Base-by-base conservation (phyloP, 2,329 filamentous ascomycete species). In the Colletotrichum agaves region DNA sequence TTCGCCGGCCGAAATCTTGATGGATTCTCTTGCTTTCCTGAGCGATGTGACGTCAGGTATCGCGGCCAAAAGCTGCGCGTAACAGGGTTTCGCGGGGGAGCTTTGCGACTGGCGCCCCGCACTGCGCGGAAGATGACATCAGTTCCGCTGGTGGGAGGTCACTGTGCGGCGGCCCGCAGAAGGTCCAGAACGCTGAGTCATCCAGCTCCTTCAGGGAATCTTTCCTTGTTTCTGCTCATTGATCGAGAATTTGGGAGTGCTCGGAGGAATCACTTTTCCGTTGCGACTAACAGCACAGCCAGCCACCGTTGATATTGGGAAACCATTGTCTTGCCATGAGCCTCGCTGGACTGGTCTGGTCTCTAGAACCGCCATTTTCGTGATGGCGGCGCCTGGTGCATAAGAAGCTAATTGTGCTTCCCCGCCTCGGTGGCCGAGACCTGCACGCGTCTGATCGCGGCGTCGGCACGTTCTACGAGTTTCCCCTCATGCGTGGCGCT, bases 171-270 rank as follows among this genome's bases (percentile, higher is more conserved):
- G 27, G 27, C 41, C 65, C 23, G 33, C 41, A 10, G 7, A 27
- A 41, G 55, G 65, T 55, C 65, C 46, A 65, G 65, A 68, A 59
- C 61, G 65, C 65, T 65, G 61, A 64, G 37, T 65, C 53, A 60
- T 46, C 61, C 3, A 0, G 0, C 0, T 4, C 0, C 19, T 5
- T 27, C 47, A 63, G 50, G 65, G 65, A 55, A 55, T 55, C 5
- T 10, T 55, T 60, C 65, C 65, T 23, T 60, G 53, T 21, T 59
- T 57, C 56, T 23, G 43, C n/a, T n/a, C 52, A 41, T 41, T 15
- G 52, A 56, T 19, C 17, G 33, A 19, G 19, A n/a, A 5, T 33
- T 52, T 11, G n/a, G 47, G 23, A 27, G 23, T 27, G 23, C 23
- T 27, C 23, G 23, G 55, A 44, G 39, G 41, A 35, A n/a, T 23